phyloP scores from a whole-genome alignment of 176 grass and related monocot genomes.

The Avena eriantha region DNA sequence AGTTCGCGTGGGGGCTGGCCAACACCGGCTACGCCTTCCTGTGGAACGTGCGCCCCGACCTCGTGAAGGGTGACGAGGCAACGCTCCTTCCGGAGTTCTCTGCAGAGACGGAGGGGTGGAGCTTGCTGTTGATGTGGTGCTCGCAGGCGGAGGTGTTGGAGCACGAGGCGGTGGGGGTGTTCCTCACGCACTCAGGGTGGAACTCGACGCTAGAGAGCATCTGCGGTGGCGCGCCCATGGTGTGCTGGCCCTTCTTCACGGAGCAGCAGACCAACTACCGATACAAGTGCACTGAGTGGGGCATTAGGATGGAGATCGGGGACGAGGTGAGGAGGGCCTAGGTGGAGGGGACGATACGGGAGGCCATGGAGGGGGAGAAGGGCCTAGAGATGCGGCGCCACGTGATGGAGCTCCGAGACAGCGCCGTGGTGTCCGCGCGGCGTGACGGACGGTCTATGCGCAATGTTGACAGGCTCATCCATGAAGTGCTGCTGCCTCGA shows the following conservation, averaged over 20 bases:
- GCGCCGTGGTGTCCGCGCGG: too few relatives aligned
- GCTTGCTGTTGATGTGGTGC: constrained; percentile 51
- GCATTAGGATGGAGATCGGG: constrained; percentile 49
- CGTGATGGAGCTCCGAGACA: background rate
- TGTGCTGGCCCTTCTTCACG: constrained; percentile 68
- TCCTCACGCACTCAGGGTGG: constrained; percentile 87
- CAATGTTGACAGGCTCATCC: too few relatives aligned
- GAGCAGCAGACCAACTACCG: constrained; percentile 73
- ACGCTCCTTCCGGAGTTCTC: background rate
- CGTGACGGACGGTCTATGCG: too few relatives aligned
- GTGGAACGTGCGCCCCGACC: constrained; percentile 66
- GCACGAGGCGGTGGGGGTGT: constrained; percentile 61
- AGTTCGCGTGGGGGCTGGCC: constrained; percentile 85
- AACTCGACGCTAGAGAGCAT: constrained; percentile 80
- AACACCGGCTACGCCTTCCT: constrained; percentile 58
- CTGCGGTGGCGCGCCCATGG: constrained; percentile 44
- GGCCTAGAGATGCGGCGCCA: background rate
- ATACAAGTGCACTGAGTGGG: constrained; percentile 57
- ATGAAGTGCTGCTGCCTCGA: too few relatives aligned
- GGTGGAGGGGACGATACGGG: background rate
- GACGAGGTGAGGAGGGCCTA: background rate
- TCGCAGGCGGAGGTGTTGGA: constrained; percentile 51
- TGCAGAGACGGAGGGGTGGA: background rate
- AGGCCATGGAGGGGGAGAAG: constrained; percentile 10
- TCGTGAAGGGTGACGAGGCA: constrained; percentile 40